These are phyloP conservation scores for Zygotorulaspora danielsina DNA, from an alignment of 805 yeast genomes.

Conservation along the genomic window DNA sequence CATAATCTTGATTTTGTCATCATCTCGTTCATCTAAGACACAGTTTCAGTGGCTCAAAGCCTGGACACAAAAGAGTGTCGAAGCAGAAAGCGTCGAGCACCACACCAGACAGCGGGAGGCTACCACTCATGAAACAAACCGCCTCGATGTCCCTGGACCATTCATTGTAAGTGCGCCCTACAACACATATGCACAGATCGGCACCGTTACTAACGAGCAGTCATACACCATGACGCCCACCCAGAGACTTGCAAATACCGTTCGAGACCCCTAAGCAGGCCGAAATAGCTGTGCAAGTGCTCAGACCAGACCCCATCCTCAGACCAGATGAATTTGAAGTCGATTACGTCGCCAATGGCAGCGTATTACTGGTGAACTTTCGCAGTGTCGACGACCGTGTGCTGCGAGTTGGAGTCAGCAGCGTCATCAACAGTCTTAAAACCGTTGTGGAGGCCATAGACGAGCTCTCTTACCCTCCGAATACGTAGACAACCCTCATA, in stretches of 20 bases:
- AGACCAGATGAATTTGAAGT: slow-evolving; percentile 62
- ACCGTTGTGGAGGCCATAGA: slow-evolving; percentile 79
- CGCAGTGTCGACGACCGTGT: slow-evolving; percentile 66
- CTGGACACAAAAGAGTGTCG: too few species aligned
- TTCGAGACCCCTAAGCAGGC: slow-evolving; percentile 60
- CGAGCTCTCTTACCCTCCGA: slow-evolving; percentile 34
- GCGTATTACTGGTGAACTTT: slow-evolving; percentile 45
- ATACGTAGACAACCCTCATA: too few species aligned
- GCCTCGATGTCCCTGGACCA: slow-evolving; percentile 15
- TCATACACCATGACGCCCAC: slow-evolving; percentile 4
- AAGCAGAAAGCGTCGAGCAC: slow-evolving; percentile 2
- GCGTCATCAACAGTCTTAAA: slow-evolving; percentile 69
- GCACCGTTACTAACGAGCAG: slow-evolving; percentile 17
- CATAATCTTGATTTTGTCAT: too few species aligned
- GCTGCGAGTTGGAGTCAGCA: slow-evolving; percentile 79
- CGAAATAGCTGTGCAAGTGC: slow-evolving; percentile 52
- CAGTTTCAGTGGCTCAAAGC: too few species aligned
- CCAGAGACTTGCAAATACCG: slow-evolving; percentile 53
- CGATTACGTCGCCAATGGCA: slow-evolving; percentile 38
- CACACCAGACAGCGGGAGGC: neutral
- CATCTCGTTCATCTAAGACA: too few species aligned
- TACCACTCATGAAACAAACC: neutral
- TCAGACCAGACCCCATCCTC: slow-evolving; percentile 77
- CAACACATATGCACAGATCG: neutral
- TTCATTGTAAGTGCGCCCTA: slow-evolving; percentile 17